Conservation (phyloP, 2,329 filamentous ascomycete genomes). For the Aspergillus pseudoterreus region DNA sequence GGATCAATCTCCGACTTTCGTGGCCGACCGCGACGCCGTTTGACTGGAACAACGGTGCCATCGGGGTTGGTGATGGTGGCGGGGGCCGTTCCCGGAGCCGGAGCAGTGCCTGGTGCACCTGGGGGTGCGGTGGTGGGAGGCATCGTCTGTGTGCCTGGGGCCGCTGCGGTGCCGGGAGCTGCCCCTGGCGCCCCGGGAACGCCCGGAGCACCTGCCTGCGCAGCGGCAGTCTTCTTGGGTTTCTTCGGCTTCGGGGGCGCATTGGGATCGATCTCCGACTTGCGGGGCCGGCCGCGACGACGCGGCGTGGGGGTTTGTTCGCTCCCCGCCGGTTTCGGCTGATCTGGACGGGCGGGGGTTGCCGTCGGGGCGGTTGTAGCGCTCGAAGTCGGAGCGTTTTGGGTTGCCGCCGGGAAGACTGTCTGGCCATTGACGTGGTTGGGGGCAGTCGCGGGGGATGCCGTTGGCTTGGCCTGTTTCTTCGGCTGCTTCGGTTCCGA, state of each 20-base stretch:
- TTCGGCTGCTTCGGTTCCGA: not conserved
- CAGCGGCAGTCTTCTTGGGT: conserved; percentile 6
- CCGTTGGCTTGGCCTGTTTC: not conserved
- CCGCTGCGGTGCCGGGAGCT: conserved; percentile 5
- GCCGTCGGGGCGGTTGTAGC: not conserved
- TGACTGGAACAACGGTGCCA: conserved; percentile 16
- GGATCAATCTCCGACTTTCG: conserved; percentile 19
- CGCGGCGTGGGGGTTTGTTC: conserved; percentile 7
- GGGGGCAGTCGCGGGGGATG: not conserved
- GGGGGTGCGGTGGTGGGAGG: conserved; percentile 1
- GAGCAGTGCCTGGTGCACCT: not conserved
- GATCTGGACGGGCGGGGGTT: not conserved
- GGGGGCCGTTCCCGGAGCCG: not conserved
- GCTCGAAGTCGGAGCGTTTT: not conserved
- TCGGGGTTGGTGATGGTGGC: conserved; percentile 13
- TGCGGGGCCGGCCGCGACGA: conserved; percentile 31
- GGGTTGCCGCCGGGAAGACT: not conserved
- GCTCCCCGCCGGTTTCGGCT: conserved; percentile 3
- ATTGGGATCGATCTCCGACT: conserved; percentile 15
- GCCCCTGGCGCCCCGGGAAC: conserved; percentile 5
- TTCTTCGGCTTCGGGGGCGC: conserved; percentile 15
- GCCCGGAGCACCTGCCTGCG: not conserved
- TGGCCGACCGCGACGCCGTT: conserved; percentile 22
- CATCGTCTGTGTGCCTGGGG: conserved; percentile 3
- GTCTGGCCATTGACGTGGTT: not conserved